Conservation (phyloP, 129 eudicot species). For the Logfia minima region DNA sequence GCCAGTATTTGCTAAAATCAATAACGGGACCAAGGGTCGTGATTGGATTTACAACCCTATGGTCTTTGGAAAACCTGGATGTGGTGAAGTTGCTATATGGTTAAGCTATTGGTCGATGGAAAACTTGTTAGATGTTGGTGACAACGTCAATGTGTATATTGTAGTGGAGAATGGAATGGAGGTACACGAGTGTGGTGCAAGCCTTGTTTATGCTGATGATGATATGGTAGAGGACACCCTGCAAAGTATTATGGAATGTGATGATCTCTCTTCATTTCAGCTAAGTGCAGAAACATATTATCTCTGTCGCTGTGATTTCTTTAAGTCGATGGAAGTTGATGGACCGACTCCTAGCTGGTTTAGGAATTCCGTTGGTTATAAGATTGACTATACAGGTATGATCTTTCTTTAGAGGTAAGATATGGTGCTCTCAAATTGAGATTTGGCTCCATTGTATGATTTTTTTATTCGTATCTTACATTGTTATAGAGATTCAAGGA, state of each 20-base stretch:
- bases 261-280: conserved; percentile 19
- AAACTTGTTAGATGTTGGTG: not conserved
- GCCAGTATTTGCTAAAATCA: not conserved
- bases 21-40: not conserved
- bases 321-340: conserved; percentile 16
- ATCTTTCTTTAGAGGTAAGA: not conserved
- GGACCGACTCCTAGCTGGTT: conserved; percentile 25
- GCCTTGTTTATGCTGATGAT: not conserved
- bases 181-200: not conserved
- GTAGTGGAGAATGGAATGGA: not conserved
- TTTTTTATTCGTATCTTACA: not conserved
- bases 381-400: conserved; percentile 21
- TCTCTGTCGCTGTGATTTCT: conserved; percentile 21
- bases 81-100: conserved; percentile 1
- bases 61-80: not conserved
- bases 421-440: not conserved
- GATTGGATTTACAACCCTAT: conserved; percentile 9
- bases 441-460: not conserved
- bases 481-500: conserved; percentile 28
- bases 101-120: conserved; percentile 3
- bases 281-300: conserved; percentile 17
- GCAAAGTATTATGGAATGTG: not conserved
- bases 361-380: conserved; percentile 3
- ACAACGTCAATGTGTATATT: not conserved
- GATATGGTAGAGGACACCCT: not conserved